Conservation (phyloP, 352 stramenopile species). For the Pythium coloratum region DNA sequence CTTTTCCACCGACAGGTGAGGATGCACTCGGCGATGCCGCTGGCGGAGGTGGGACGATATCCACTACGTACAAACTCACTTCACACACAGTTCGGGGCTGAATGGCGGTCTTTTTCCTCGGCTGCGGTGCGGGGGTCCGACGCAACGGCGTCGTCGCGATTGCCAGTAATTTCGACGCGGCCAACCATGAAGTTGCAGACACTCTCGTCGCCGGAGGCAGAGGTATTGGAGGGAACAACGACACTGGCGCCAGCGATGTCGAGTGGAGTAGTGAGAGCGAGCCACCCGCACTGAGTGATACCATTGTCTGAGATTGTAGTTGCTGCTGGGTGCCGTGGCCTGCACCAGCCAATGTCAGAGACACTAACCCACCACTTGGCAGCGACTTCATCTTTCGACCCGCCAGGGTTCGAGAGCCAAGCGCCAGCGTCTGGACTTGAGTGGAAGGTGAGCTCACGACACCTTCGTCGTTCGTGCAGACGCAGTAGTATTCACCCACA, state of each 20-base stretch:
- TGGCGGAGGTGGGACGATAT: not conserved
- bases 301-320: not conserved
- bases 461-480: constrained; percentile 68
- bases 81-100: not conserved
- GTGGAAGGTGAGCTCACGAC: constrained; percentile 31
- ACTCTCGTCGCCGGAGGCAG: not conserved
- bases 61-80: constrained; percentile 2
- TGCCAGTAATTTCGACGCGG: constrained; percentile 10
- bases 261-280: constrained; percentile 12
- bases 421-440: constrained; percentile 32
- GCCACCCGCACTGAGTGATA: constrained; percentile 8
- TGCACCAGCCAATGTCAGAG: not conserved
- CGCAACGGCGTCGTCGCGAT: constrained; percentile 8
- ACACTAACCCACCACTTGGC: constrained; percentile 12
- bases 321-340: not conserved
- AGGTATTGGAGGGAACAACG: constrained; percentile 12
- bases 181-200: constrained; percentile 15
- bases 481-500: constrained; percentile 56
- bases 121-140: not conserved
- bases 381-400: constrained; percentile 34
- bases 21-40: not conserved
- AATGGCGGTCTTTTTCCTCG: not conserved
- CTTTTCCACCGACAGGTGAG: not conserved
- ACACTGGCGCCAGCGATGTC: constrained; percentile 10
- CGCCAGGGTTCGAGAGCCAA: constrained; percentile 28